Base-by-base conservation (phyloP, 2,329 filamentous ascomycete genomes). In the Exophiala lecanii-corni region DNA sequence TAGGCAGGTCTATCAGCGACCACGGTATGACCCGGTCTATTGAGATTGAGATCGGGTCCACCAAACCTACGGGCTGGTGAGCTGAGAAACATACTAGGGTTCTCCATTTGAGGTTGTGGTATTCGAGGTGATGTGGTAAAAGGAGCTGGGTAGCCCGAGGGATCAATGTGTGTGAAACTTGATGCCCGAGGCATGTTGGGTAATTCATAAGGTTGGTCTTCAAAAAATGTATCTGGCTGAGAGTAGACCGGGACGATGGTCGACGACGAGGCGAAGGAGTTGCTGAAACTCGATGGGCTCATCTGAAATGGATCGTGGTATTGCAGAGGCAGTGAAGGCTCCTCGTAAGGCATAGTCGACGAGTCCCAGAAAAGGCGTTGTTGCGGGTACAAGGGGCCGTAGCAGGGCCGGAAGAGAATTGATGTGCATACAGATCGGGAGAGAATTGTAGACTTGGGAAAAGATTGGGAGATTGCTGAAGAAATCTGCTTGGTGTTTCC, bases 381-480 rank as follows among this genome's bases (percentile, higher is more conserved):
- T 39, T 79, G 76, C 21, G 76, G 72, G 49, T 75, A 72, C 36
- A 73, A 69, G 77, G 76, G n/a, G 75, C 76, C 7, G 74, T 72
- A 37, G 72, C 68, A 7, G 75, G 70, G 17, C 72, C 74, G n/a
- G 70, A 59, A 21, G 43, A 37, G 38, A 28, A 71, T 68, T 17
- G 65, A 64, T 48, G 75, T 69, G 31, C 72, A 50, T 78, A 74
- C 45, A 78, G 63, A 45, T 78, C 74, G 4, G 76, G 76, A 2
- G 77, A 78, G 49, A 76, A 76, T 40, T 77, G 76, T 19, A 79
- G 59, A 43, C 69, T 71, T 4, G 69, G 65, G 54, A 75, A 76
- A 17, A 77, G 67, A 50, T 64, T 59, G 9, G 70, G 68, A 2
- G 70, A 72, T 6, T 61, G 59, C 36, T 53, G 46, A 43, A 71